Evolutionary conservation across 441 rosid genomes (phyloP), one percentile per base, ranked within the genome.

Genomic region (Adansonia madagascariensis): DNA sequence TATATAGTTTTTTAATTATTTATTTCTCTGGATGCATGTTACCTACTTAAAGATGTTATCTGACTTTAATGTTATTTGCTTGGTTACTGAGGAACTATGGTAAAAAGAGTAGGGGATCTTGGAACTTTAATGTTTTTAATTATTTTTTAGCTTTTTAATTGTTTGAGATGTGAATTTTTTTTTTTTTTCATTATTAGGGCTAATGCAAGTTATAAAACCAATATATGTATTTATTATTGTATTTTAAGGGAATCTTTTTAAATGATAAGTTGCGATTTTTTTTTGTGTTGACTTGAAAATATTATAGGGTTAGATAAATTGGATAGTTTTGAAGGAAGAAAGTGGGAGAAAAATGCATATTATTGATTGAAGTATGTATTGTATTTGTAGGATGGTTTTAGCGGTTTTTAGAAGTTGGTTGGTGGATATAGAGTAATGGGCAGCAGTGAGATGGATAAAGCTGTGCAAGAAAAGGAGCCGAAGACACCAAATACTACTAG

Each of bases 391-490:
- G 86, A 85, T 89, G 92, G 79, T 88, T 79, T 27, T 6, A 61
- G 66, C 9, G 43, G 2, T 2, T 61, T 61, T 24, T 12, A 27
- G 14, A 1, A 61, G 74, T 53, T 78, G 70, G 76, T 70, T 49
- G 20, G 44, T 31, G 60, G 75, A 67, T 70, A 74, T 81, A 81
- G 82, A 81, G 79, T 71, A 66, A 93, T 95, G 99, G 94, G 91
- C 60, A 86, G 92, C 78, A 83, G 85, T 75, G 98, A 92, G 82
- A 84, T 75, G 80, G 94, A 91, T 55, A 95, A 95, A 82, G 68
- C 89, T 1, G 86, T 88, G 3, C 89, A 90, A 85, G 97, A 93
- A 73, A 92, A 91, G 86, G 98, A 93, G 82, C 77, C 88, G 8
- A 91, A 89, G 86, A 82, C 87, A 24, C 89, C 86, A 0, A 80